A percentile compares a stretch with the other conserved stretches of the same genome.
Conservation (phyloP, 1,284 basidiomycete genomes). For the Ceraceosorus bombacis region DNA sequence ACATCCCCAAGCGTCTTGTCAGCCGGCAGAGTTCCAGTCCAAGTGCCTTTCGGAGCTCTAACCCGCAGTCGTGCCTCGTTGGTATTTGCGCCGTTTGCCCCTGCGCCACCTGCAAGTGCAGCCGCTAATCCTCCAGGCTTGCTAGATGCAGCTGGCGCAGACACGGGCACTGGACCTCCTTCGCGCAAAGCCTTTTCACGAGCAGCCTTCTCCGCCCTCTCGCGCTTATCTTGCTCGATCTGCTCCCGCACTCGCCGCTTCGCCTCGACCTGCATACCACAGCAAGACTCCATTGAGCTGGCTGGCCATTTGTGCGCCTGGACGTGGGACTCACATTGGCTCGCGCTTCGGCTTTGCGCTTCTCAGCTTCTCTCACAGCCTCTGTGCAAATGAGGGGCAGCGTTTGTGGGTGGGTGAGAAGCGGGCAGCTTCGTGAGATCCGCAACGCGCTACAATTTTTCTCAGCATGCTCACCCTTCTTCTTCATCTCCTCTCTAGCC, state of each 20-base stretch:
- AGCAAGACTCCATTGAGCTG: not conserved
- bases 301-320: not conserved
- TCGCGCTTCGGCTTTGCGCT: conserved; percentile 36
- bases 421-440: not conserved
- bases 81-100: conserved; percentile 13
- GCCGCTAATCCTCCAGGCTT: conserved; percentile 15
- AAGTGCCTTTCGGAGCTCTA: conserved; percentile 35
- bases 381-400: conserved; percentile 15
- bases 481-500: conserved; percentile 41
- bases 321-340: conserved; percentile 23
- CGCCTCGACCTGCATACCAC: conserved; percentile 20
- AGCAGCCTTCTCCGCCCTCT: conserved; percentile 40
- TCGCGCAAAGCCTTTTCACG: conserved; percentile 40
- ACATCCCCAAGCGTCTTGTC: conserved; percentile 35
- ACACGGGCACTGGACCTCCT: conserved; percentile 12
- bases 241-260: conserved; percentile 42
- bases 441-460: no score
- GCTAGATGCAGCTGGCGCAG: conserved; percentile 20
- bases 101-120: not conserved
- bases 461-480: conserved; percentile 21
- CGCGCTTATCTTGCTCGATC: conserved; percentile 46
- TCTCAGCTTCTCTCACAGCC: conserved; percentile 40
- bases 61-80: conserved; percentile 42
- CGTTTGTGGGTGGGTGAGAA: no score
- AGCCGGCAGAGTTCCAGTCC: conserved; percentile 35